Percentiles rank a stretch among this genome's conserved stretches.
Evolutionary conservation across 140 eudicot species (phyloP).

Genomic region (Erigeron philadelphicus): DNA sequence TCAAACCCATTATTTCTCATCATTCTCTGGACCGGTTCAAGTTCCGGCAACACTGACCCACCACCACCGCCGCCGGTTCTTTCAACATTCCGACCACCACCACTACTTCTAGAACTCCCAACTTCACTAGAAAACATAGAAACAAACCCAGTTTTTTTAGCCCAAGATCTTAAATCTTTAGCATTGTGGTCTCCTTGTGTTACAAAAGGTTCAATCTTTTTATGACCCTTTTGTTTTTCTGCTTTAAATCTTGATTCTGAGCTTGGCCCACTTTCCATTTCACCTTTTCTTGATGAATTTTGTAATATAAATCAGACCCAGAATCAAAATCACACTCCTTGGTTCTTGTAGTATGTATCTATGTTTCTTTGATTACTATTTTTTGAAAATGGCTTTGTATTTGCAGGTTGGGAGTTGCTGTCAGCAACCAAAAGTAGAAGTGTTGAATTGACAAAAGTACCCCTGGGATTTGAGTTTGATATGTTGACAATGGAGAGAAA

Average conservation of each 20-base stretch:
- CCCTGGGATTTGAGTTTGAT: slow-evolving; percentile 20
- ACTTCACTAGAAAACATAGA: slow-evolving; percentile 75
- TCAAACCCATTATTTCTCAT: slow-evolving; percentile 39
- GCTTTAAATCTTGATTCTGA: slow-evolving; percentile 37
- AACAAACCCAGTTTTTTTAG: slow-evolving; percentile 84
- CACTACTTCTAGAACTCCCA: slow-evolving; percentile 31
- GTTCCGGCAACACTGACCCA: slow-evolving; percentile 53
- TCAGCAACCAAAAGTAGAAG: slow-evolving; percentile 12
- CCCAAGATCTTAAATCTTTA: slow-evolving; percentile 94
- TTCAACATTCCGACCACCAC: slow-evolving; percentile 2
- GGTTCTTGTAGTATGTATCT: not conserved
- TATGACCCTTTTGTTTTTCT: slow-evolving; percentile 43
- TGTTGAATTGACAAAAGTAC: slow-evolving; percentile 19
- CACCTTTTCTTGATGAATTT: slow-evolving; percentile 21
- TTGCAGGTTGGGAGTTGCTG: slow-evolving; percentile 25
- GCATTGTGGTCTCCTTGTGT: slow-evolving; percentile 66
- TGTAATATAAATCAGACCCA: slow-evolving; percentile 5
- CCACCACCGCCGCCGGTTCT: slow-evolving; percentile 28
- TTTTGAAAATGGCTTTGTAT: not conserved
- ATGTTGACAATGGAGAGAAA: slow-evolving; percentile 10
- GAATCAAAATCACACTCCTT: not conserved
- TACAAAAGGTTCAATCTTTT: slow-evolving; percentile 72
- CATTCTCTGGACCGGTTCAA: slow-evolving; percentile 66
- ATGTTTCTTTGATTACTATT: not conserved
- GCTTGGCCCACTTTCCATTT: slow-evolving; percentile 75